Evolutionary conservation across 805 yeast genomes (phyloP).

Genomic region (Tetrapisispora namnaoensis): DNA sequence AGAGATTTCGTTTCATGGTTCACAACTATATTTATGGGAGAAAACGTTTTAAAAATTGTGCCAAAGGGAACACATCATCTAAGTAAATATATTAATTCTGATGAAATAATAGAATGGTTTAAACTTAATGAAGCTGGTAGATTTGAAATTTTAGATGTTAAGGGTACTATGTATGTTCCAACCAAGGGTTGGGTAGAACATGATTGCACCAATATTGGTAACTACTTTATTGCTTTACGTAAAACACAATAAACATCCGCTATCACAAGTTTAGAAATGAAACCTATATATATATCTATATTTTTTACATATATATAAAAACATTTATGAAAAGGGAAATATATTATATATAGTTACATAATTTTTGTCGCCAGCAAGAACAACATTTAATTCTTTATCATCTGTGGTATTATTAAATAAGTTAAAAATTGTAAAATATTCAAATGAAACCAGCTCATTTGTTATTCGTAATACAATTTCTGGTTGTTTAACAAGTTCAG

Average conservation of each 20-base stretch:
- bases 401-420: neutral
- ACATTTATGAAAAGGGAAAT: neutral
- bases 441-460: neutral
- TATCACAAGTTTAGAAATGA: neutral
- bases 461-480: neutral
- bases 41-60: conserved; percentile 65
- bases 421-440: neutral
- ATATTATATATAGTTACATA: neutral
- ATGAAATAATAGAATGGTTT: conserved; percentile 63
- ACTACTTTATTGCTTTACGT: conserved; percentile 82
- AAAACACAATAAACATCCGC: conserved; percentile 21
- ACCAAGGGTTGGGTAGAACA: conserved; percentile 78
- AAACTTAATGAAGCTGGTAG: conserved; percentile 31
- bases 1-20: conserved; percentile 81
- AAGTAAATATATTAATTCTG: conserved; percentile 71
- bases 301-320: neutral
- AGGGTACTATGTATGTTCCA: conserved; percentile 81
- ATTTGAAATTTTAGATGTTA: conserved; percentile 52
- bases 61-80: conserved; percentile 90
- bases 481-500: neutral
- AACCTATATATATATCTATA: neutral
- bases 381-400: neutral
- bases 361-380: neutral
- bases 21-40: conserved; percentile 88
- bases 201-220: conserved; percentile 52